A percentile compares a stretch with the other conserved stretches of the same genome.
Conservation (phyloP, 2,329 filamentous ascomycete genomes). For the Phaeosphaeriaceae sp. region DNA sequence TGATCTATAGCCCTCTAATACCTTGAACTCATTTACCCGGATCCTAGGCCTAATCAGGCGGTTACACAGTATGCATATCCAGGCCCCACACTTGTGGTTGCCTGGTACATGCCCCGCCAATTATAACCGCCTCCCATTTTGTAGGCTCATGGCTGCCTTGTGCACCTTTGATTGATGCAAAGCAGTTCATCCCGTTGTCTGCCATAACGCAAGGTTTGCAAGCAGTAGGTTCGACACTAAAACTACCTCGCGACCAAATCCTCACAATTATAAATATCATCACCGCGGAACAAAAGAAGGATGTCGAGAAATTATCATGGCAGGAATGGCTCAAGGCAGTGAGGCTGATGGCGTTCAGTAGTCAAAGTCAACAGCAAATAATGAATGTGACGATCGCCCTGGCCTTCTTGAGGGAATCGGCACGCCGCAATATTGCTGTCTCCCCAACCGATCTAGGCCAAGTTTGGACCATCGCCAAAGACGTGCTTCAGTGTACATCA, state of each 20-base stretch:
- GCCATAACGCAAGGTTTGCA: background rate
- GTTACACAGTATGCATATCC: too few relatives aligned
- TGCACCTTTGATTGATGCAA: too few relatives aligned
- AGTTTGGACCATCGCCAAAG: conserved; percentile 2
- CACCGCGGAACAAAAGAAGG: background rate
- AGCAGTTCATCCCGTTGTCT: background rate
- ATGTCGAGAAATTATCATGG: background rate
- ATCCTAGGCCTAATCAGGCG: too few relatives aligned
- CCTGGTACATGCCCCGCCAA: too few relatives aligned
- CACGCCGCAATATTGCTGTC: background rate
- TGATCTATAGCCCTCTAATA: too few relatives aligned
- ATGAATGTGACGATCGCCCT: conserved; percentile 3
- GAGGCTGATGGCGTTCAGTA: background rate
- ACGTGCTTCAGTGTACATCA: conserved; percentile 2
- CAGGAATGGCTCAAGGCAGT: conserved; percentile 2
- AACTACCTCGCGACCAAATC: background rate
- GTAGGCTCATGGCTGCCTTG: too few relatives aligned
- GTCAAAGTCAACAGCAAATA: background rate
- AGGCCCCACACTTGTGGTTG: too few relatives aligned
- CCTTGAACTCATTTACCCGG: too few relatives aligned
- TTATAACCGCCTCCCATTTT: too few relatives aligned
- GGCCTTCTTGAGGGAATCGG: conserved; percentile 4
- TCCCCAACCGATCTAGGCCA: background rate
- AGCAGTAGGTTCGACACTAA: background rate
- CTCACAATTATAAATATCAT: background rate